Conservation (phyloP, 2,329 filamentous ascomycete genomes). For the Aspergillus vadensis region DNA sequence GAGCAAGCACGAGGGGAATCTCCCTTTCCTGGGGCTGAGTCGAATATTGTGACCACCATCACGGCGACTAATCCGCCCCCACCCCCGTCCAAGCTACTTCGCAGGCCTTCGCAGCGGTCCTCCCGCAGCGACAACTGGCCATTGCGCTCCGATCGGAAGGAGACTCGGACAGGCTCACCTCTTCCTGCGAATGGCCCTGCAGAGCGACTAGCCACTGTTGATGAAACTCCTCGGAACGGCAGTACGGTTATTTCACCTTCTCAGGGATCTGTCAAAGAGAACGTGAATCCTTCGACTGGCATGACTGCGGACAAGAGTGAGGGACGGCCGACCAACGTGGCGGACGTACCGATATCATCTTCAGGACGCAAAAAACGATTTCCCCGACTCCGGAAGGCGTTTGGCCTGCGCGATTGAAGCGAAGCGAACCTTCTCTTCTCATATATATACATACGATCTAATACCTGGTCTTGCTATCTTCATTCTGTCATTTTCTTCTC, state of each 20-base stretch:
- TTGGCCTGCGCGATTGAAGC: slow-evolving; percentile 37
- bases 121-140: slow-evolving; percentile 30
- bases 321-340: slow-evolving; percentile 11
- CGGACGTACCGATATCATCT: slow-evolving; percentile 37
- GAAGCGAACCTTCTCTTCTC: not conserved
- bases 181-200: not conserved
- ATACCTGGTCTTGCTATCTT: not conserved
- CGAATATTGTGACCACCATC: slow-evolving; percentile 24
- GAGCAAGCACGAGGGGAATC: slow-evolving; percentile 14
- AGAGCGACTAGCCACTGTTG: slow-evolving; percentile 15
- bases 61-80: slow-evolving; percentile 20
- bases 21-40: slow-evolving; percentile 15
- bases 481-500: not conserved
- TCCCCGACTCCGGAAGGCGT: slow-evolving; percentile 47
- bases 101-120: slow-evolving; percentile 28
- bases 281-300: not conserved
- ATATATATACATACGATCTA: slow-evolving; percentile 9
- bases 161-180: not conserved
- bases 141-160: slow-evolving; percentile 19
- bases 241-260: not conserved
- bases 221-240: slow-evolving; percentile 19
- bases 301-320: not conserved
- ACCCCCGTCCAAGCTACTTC: slow-evolving; percentile 31
- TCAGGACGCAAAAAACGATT: slow-evolving; percentile 51
- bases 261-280: not conserved